Base-by-base conservation (phyloP, 2,329 filamentous ascomycete genomes). In the Byssothecium circinans region DNA sequence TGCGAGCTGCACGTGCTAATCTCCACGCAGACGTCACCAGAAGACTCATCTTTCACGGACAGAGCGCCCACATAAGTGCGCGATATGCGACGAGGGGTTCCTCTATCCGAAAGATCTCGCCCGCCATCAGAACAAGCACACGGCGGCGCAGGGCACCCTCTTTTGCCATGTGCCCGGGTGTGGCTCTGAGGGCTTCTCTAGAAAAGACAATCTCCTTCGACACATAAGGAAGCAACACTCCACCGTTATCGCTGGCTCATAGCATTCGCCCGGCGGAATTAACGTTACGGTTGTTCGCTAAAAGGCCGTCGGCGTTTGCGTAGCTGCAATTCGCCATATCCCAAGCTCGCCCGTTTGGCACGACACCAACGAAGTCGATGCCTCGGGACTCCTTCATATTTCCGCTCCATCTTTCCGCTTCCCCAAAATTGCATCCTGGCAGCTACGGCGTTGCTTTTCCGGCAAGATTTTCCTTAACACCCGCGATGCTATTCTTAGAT, bases 31-130 rank as follows among this genome's bases (percentile, higher is more conserved):
- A 43, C 67, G 68, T 51, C 68, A 71, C 44, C 40, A 52, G 27
- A 70, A 68, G 53, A 63, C 52, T 8, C 68, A 71, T 41, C 43
- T 61, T 2, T 42, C 41, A 1, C 53, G 49, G 40, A 54, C 46
- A 41, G 61, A 67, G 45, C 52, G 64, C 43, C 68, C 66, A 50
- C 59, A 69, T 52, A 64, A 60, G 29, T 71, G 68, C 47, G 32
- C 46, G 4, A 29, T 46, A n/a, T 71, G 68, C 40, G 29, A 42
- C n/a, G 56, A 63, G 47, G 58, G 59, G 15, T 71, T 71, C 50
- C 49, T 65, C 30, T 70, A 71, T 41, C 68, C 67, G 1, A 71
- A 70, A 43, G 68, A 70, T 36, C 64, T 60, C 20, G 48, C 35
- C 7, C 64, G 68, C 17, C 68, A 71, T 40, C 47, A 62, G 34